phyloP scores from a whole-genome alignment of 768 basidiomycete species.

The Pleurotus salmoneostramineus region DNA sequence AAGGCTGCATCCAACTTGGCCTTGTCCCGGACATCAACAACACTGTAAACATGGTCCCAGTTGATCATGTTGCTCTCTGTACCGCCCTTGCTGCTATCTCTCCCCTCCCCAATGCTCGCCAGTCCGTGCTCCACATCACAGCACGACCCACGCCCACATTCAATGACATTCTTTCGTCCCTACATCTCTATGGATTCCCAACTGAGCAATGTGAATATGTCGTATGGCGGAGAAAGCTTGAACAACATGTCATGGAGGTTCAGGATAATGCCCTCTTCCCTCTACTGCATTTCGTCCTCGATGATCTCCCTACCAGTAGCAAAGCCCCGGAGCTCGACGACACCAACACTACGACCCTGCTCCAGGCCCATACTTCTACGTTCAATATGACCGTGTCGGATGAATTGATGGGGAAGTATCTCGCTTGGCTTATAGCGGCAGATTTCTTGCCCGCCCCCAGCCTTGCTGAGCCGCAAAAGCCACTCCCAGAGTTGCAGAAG shows the following conservation, averaged over 20 bases:
- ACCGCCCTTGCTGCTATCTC: constrained; percentile 69
- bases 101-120: constrained; percentile 39
- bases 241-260: constrained; percentile 90
- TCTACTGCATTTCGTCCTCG: constrained; percentile 92
- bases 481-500: constrained; percentile 44
- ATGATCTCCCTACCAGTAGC: constrained; percentile 95
- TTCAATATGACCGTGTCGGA: constrained; percentile 64
- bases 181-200: constrained; percentile 76
- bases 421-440: constrained; percentile 88
- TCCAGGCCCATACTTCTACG: constrained; percentile 36
- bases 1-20: constrained; percentile 98
- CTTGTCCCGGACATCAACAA: constrained; percentile 97
- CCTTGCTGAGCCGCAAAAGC: constrained; percentile 29
- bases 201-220: constrained; percentile 84
- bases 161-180: constrained; percentile 76
- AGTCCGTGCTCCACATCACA: constrained; percentile 78
- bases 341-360: constrained; percentile 68
- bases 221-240: constrained; percentile 86
- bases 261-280: constrained; percentile 98
- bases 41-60: constrained; percentile 96
- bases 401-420: constrained; percentile 76
- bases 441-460: constrained; percentile 71
- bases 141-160: constrained; percentile 86
- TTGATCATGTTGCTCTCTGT: constrained; percentile 90
- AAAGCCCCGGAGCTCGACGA: constrained; percentile 92